Conservation (phyloP, 176 grass and related monocot species). For the Oryza longistaminata region DNA sequence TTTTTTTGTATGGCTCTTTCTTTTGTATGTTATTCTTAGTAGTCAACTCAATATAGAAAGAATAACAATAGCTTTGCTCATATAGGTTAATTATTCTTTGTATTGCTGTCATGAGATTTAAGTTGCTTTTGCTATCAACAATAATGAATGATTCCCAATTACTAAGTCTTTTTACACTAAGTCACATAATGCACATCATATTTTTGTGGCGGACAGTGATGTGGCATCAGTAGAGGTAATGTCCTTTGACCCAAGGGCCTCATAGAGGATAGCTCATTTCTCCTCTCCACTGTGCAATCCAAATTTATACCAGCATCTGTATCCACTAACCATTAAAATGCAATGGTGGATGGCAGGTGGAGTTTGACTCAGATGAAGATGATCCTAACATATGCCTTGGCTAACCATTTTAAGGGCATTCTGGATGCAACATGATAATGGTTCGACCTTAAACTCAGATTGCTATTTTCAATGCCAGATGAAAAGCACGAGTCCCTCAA, state of each 20-base stretch:
- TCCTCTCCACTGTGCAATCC: not conserved
- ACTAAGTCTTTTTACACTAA: not conserved
- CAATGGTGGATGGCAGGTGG: slow-evolving; percentile 52
- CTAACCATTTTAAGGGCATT: slow-evolving; percentile 21
- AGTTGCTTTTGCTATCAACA: not conserved
- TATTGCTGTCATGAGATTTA: not conserved
- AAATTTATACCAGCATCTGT: slow-evolving; percentile 6
- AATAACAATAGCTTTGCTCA: not conserved
- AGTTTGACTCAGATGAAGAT: slow-evolving; percentile 78
- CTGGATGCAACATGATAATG: not conserved
- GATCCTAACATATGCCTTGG: slow-evolving; percentile 60
- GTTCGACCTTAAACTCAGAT: not conserved
- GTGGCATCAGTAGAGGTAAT: not conserved
- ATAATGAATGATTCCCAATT: not conserved
- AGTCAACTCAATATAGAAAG: not conserved
- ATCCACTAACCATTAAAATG: slow-evolving; percentile 7
- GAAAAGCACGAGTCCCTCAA: not conserved
- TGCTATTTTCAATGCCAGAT: slow-evolving; percentile 10
- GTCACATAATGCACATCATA: not conserved
- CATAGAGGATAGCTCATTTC: not conserved
- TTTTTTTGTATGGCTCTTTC: not conserved
- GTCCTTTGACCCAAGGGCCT: not conserved
- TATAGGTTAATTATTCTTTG: not conserved
- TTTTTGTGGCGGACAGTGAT: not conserved
- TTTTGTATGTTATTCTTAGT: not conserved